Evolutionary conservation across 2,329 filamentous ascomycete genomes (phyloP).

Genomic region (Penicillium sp.): DNA sequence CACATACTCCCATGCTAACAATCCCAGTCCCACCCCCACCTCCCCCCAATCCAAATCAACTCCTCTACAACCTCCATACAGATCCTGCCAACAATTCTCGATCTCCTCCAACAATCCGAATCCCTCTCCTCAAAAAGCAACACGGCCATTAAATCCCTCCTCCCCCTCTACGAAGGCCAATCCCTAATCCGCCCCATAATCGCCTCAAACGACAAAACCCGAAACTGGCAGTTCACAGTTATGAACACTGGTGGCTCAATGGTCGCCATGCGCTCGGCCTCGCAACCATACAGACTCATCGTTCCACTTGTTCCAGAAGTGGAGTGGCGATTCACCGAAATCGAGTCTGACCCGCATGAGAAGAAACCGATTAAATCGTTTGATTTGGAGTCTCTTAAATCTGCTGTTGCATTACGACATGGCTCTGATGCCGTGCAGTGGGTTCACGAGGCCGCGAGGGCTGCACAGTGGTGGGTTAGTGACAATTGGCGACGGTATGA

Average conservation of each 20-base stretch:
- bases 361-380: constrained; percentile 32
- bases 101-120: constrained; percentile 44
- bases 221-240: constrained; percentile 36
- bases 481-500: constrained; percentile 30
- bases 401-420: constrained; percentile 26
- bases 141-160: constrained; percentile 38
- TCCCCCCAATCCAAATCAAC: constrained; percentile 23
- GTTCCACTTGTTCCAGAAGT: constrained; percentile 77
- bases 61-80: constrained; percentile 28
- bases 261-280: constrained; percentile 71
- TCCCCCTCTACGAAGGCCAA: constrained; percentile 50
- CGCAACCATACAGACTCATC: constrained; percentile 67
- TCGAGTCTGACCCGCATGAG: constrained; percentile 37
- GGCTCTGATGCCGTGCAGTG: constrained; percentile 36
- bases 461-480: constrained; percentile 43
- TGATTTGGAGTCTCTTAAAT: constrained; percentile 27
- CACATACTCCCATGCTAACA: not conserved
- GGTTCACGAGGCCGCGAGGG: constrained; percentile 35
- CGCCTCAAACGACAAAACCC: constrained; percentile 32
- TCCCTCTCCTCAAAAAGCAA: constrained; percentile 39
- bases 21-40: constrained; percentile 20
- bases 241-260: constrained; percentile 44
- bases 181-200: constrained; percentile 46
- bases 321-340: constrained; percentile 37
- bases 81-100: constrained; percentile 49